Conservation (phyloP, 768 basidiomycete species). For the Termitomyces sp. region DNA sequence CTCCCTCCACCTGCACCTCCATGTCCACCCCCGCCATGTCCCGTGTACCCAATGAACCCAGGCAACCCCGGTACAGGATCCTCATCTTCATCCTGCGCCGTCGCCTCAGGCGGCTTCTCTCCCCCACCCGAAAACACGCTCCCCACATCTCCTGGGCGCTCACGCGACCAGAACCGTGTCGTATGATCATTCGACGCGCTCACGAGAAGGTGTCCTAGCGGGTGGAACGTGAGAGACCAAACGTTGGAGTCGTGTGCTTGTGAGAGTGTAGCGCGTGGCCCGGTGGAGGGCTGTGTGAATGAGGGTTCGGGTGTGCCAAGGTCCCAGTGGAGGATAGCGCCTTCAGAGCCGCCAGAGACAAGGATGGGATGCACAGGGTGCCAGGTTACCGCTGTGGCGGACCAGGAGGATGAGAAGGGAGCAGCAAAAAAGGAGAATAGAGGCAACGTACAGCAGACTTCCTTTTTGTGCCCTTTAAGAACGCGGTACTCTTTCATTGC, state of each 20-base stretch:
- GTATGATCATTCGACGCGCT: constrained; percentile 98
- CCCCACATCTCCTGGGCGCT: constrained; percentile 80
- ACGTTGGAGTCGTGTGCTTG: constrained; percentile 98
- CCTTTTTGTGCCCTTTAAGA: constrained; percentile 96
- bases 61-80: constrained; percentile 74
- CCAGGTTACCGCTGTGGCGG: constrained; percentile 78
- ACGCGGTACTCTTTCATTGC: constrained; percentile 95
- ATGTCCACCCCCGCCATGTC: constrained; percentile 9
- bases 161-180: constrained; percentile 97
- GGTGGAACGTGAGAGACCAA: constrained; percentile 94
- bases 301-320: constrained; percentile 63
- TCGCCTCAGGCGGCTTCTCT: constrained; percentile 76
- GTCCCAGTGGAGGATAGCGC: constrained; percentile 93
- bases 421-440: neutral
- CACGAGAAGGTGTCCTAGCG: constrained; percentile 91
- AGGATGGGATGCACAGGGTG: constrained; percentile 92
- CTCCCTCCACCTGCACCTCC: neutral
- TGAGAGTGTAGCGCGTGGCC: constrained; percentile 81
- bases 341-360: constrained; percentile 92
- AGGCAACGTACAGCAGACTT: constrained; percentile 82
- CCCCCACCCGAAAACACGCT: constrained; percentile 78
- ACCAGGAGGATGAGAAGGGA: neutral
- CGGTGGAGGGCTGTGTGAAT: constrained; percentile 36
- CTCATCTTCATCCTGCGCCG: constrained; percentile 71
- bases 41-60: constrained; percentile 35